These are phyloP conservation scores for Acanthochlamys bracteata DNA, from an alignment of 106 monocot species.

Conservation along the genomic window DNA sequence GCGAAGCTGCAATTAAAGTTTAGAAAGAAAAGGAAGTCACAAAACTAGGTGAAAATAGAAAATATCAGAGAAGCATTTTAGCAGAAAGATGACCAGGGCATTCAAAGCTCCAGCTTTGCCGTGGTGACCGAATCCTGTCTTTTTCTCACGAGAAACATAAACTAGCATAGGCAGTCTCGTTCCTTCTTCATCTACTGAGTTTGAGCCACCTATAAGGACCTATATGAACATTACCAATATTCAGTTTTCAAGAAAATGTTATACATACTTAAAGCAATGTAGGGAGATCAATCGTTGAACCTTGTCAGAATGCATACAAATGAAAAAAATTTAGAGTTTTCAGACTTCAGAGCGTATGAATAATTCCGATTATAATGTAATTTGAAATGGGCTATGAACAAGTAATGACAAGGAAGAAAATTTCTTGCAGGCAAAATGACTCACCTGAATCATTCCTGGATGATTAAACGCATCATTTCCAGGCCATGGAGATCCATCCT, in stretches of 20 bases:
- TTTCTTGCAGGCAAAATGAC: too few relatives aligned
- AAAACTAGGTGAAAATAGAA: neutral
- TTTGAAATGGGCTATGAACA: too few relatives aligned
- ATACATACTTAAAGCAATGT: too few relatives aligned
- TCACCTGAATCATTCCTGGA: slow-evolving; percentile 77
- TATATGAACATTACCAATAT: neutral
- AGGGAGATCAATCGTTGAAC: too few relatives aligned
- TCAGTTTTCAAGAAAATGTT: too few relatives aligned
- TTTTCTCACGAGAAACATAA: slow-evolving; percentile 83
- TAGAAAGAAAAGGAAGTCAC: slow-evolving; percentile 1
- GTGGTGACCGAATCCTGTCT: slow-evolving; percentile 73
- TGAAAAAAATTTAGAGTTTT: too few relatives aligned
- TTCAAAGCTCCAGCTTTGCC: slow-evolving; percentile 94
- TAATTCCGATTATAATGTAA: too few relatives aligned
- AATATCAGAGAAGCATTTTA: neutral
- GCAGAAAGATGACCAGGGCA: slow-evolving; percentile 69
- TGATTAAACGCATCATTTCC: slow-evolving; percentile 55
- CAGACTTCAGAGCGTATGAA: too few relatives aligned
- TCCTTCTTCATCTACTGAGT: slow-evolving; percentile 31
- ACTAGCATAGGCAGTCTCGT: slow-evolving; percentile 46
- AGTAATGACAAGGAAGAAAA: too few relatives aligned
- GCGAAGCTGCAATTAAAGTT: too few relatives aligned
- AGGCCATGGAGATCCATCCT: slow-evolving; percentile 50
- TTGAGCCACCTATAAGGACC: slow-evolving; percentile 54
- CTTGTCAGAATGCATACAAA: too few relatives aligned